These are phyloP conservation scores for Parietaria judaica DNA, from an alignment of 306 rosid species.

Conservation along the genomic window DNA sequence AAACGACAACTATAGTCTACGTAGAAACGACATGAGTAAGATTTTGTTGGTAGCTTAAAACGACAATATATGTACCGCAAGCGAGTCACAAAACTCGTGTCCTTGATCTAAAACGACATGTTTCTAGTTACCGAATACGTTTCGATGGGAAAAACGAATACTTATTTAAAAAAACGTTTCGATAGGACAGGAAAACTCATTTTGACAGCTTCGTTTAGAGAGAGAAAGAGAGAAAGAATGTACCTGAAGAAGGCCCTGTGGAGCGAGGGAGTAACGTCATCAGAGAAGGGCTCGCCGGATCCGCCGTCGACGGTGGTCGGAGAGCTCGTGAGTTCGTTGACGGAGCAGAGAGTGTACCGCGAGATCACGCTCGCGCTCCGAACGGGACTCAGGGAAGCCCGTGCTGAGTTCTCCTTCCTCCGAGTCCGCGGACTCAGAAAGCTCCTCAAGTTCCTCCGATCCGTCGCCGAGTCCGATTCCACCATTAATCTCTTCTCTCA, in stretches of 20 bases:
- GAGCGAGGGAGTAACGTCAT: constrained; percentile 40
- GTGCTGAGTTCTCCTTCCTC: constrained; percentile 84
- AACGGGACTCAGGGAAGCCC: constrained; percentile 64
- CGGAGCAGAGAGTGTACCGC: constrained; percentile 54
- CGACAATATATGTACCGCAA: too few species aligned
- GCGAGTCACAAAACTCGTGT: too few species aligned
- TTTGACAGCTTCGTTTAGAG: not conserved
- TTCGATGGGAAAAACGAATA: too few species aligned
- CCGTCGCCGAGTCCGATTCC: constrained; percentile 58
- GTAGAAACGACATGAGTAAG: too few species aligned
- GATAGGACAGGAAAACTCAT: not conserved
- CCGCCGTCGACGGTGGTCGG: constrained; percentile 22
- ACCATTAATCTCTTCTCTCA: constrained; percentile 57
- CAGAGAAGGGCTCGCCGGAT: constrained; percentile 24
- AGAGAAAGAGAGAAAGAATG: constrained; percentile 25
- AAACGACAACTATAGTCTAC: too few species aligned
- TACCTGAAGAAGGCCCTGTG: constrained; percentile 67
- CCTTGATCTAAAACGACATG: not conserved
- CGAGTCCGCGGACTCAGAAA: constrained; percentile 75
- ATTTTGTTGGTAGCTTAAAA: too few species aligned
- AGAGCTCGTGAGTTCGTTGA: constrained; percentile 56
- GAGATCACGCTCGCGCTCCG: constrained; percentile 82
- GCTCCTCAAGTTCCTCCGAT: constrained; percentile 75
- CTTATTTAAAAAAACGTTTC: too few species aligned
- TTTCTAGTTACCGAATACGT: not conserved